phyloP scores from a whole-genome alignment of 495 filamentous ascomycete species.

The Bombardia bombarda region DNA sequence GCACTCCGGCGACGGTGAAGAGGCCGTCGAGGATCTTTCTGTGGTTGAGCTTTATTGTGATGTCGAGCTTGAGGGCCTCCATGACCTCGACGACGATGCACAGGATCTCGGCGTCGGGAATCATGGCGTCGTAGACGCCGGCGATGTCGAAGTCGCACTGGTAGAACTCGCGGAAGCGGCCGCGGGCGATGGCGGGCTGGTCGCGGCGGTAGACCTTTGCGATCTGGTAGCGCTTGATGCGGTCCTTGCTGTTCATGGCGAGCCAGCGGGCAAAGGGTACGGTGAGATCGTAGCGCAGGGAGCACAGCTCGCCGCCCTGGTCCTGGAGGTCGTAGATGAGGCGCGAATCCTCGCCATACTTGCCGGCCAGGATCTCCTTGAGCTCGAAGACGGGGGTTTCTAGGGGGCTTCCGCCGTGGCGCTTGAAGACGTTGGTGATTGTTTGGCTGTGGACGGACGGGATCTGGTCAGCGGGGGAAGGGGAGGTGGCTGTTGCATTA shows the following conservation, averaged over 20 bases:
- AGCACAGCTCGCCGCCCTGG: conserved; percentile 81
- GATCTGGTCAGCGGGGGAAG: not conserved
- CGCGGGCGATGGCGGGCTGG: conserved; percentile 41
- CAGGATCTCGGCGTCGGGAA: conserved; percentile 91
- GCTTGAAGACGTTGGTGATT: conserved; percentile 25
- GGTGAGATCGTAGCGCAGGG: conserved; percentile 80
- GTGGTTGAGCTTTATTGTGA: conserved; percentile 91
- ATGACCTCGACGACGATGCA: conserved; percentile 81
- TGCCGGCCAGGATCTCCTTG: conserved; percentile 65
- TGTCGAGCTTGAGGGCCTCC: conserved; percentile 60
- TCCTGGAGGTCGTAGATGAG: conserved; percentile 74
- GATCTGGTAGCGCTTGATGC: conserved; percentile 86
- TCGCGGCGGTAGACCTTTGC: conserved; percentile 65
- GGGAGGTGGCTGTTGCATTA: no score
- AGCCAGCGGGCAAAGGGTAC: conserved; percentile 91
- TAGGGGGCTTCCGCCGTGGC: conserved; percentile 34
- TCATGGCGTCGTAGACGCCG: conserved; percentile 83
- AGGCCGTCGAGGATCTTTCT: conserved; percentile 89
- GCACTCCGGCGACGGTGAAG: conserved; percentile 86
- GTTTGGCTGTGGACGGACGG: conserved; percentile 12
- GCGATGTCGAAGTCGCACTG: conserved; percentile 98
- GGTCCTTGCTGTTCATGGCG: conserved; percentile 74
- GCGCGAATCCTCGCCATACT: conserved; percentile 77
- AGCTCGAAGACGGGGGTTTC: conserved; percentile 45
- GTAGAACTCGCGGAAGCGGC: conserved; percentile 93